Conservation (phyloP, 2,329 filamentous ascomycete genomes). For the Hypomyces perniciosus region DNA sequence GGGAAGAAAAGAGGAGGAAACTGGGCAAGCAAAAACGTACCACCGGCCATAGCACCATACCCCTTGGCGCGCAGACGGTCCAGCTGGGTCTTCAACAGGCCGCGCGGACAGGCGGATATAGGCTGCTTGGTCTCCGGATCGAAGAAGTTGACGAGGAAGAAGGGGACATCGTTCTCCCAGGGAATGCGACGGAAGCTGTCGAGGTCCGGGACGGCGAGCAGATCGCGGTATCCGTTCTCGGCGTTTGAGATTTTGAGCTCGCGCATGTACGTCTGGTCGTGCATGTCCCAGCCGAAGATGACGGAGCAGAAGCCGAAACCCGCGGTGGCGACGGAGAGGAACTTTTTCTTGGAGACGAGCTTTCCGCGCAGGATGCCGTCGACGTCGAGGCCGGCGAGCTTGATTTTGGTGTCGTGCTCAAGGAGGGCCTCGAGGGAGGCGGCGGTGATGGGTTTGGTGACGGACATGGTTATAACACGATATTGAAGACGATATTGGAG, state of each 20-base stretch:
- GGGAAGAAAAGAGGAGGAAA: neutral
- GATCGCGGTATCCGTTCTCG: slow-evolving; percentile 81
- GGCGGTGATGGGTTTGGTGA: slow-evolving; percentile 42
- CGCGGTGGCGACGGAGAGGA: slow-evolving; percentile 70
- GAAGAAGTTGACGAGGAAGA: slow-evolving; percentile 77
- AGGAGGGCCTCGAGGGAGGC: slow-evolving; percentile 63
- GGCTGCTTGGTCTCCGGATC: slow-evolving; percentile 71
- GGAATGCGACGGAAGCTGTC: slow-evolving; percentile 75
- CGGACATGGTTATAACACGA: neutral
- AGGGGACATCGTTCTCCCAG: slow-evolving; percentile 82
- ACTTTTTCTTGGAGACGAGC: slow-evolving; percentile 88
- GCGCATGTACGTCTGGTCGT: slow-evolving; percentile 81
- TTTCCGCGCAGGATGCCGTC: slow-evolving; percentile 86
- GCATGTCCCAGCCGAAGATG: slow-evolving; percentile 96
- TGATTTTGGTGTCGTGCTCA: slow-evolving; percentile 68
- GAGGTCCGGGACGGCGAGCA: slow-evolving; percentile 77
- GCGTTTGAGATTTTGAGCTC: slow-evolving; percentile 86
- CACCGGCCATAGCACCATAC: slow-evolving; percentile 84
- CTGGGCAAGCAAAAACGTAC: slow-evolving; percentile 42
- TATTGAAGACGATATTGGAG: neutral
- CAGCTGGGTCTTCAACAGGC: slow-evolving; percentile 62
- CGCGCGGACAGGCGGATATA: slow-evolving; percentile 72
- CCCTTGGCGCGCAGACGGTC: slow-evolving; percentile 62
- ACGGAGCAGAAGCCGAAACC: slow-evolving; percentile 95
- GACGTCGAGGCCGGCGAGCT: slow-evolving; percentile 80